phyloP scores from a whole-genome alignment of 2,329 filamentous ascomycete species.

The Trematosphaeria pertusa region DNA sequence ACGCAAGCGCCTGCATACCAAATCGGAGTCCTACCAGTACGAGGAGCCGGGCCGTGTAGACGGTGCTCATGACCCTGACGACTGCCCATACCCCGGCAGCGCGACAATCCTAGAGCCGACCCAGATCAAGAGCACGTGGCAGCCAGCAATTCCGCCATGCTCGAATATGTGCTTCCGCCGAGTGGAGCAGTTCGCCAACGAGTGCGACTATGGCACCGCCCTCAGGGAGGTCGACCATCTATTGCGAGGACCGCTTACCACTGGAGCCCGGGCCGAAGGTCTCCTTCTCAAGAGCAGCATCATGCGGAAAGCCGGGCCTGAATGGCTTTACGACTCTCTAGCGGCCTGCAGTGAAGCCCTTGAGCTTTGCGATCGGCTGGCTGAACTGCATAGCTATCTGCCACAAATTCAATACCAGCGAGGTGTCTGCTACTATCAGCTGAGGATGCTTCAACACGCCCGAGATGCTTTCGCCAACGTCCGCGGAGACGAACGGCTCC shows the following conservation, averaged over 20 bases:
- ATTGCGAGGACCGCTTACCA: constrained; percentile 31
- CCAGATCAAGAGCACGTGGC: constrained; percentile 10
- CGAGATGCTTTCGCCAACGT: constrained; percentile 25
- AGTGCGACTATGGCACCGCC: constrained; percentile 32
- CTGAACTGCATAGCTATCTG: constrained; percentile 27
- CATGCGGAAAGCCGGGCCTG: constrained; percentile 27
- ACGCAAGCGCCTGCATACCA: constrained; percentile 17
- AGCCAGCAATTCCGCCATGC: constrained; percentile 1
- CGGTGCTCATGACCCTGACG: constrained; percentile 5
- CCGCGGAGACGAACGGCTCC: constrained; percentile 16
- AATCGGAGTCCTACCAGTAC: constrained; percentile 8
- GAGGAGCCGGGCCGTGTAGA: not conserved
- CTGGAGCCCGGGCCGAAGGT: constrained; percentile 34
- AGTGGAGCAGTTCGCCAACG: constrained; percentile 23
- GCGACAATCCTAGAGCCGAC: constrained; percentile 18
- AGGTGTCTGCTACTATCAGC: constrained; percentile 30
- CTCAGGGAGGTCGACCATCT: constrained; percentile 33
- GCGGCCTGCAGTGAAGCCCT: constrained; percentile 42
- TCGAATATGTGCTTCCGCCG: constrained; percentile 25
- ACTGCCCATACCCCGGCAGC: constrained; percentile 15
- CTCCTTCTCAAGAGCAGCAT: constrained; percentile 40
- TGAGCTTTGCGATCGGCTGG: constrained; percentile 31
- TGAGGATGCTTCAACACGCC: constrained; percentile 30
- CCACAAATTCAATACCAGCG: constrained; percentile 37
- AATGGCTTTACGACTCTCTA: constrained; percentile 35